These are phyloP conservation scores for Paracoccidioides lutzii DNA, from an alignment of 2,329 filamentous ascomycete genomes.

Conservation along the genomic window DNA sequence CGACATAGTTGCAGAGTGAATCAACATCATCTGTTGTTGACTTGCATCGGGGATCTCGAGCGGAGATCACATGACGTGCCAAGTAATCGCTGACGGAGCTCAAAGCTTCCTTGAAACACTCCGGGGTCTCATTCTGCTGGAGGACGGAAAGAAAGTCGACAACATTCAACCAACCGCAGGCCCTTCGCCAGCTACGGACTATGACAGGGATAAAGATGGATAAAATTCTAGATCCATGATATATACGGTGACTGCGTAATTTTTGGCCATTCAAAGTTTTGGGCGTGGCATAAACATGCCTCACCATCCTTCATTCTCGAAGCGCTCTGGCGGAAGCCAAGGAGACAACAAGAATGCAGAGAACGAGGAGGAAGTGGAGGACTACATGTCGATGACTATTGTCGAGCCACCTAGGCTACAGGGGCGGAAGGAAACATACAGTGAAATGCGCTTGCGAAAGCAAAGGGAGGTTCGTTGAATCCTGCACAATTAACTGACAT, in stretches of 20 bases:
- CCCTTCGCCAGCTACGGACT: no score
- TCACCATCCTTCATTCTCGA: background rate
- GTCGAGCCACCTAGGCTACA: slow-evolving; percentile 41
- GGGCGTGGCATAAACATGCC: background rate
- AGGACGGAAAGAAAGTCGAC: no score
- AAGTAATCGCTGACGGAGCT: no score
- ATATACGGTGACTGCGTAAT: background rate
- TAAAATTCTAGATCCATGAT: no score
- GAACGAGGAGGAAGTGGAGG: slow-evolving; percentile 61
- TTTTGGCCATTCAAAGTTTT: background rate
- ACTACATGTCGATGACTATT: slow-evolving; percentile 97
- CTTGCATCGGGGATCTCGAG: no score
- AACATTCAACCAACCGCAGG: no score
- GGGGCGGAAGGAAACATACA: slow-evolving; percentile 46
- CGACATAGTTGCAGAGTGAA: no score
- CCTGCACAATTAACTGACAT: background rate
- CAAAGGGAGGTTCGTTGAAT: slow-evolving; percentile 34
- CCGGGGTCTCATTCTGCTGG: no score
- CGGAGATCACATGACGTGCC: no score
- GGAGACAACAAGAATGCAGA: background rate
- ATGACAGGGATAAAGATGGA: no score
- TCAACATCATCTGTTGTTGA: no score
- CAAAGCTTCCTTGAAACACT: no score
- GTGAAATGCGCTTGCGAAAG: slow-evolving; percentile 45
- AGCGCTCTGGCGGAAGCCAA: background rate